Evolutionary conservation across 2,329 filamentous ascomycete species (phyloP).

Genomic region (Berkeleyomyces basicola): DNA sequence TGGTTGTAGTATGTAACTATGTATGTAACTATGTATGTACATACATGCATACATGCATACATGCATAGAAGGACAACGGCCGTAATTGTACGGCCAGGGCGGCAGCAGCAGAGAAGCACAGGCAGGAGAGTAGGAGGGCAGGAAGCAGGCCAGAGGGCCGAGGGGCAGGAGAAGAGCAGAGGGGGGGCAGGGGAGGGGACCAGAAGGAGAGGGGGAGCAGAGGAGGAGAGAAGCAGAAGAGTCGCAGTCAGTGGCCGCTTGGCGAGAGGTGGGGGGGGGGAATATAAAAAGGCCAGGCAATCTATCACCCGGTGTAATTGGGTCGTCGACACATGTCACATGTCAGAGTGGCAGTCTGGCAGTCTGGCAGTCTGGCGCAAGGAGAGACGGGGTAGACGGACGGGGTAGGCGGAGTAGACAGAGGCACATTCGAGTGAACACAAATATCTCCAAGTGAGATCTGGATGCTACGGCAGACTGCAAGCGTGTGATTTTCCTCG

Average conservation of each 20-base stretch:
- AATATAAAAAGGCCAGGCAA: neutral
- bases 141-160: neutral
- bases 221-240: neutral
- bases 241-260: too few species aligned
- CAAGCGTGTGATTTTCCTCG: too few species aligned
- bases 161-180: neutral
- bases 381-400: too few species aligned
- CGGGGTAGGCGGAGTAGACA: too few species aligned
- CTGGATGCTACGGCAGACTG: too few species aligned
- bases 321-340: too few species aligned
- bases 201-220: neutral
- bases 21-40: neutral
- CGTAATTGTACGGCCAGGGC: neutral
- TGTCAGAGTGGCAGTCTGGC: too few species aligned
- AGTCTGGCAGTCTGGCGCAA: too few species aligned
- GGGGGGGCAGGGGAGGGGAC: neutral
- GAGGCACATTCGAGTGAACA: too few species aligned
- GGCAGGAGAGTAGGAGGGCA: neutral
- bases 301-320: too few species aligned
- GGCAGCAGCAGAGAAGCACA: too few species aligned
- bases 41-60: neutral
- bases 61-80: neutral
- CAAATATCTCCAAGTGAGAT: too few species aligned
- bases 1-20: neutral
- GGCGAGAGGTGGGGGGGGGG: neutral